These are phyloP conservation scores for Trichosporon ovoides DNA, from an alignment of 1,284 basidiomycete genomes.

Conservation along the genomic window DNA sequence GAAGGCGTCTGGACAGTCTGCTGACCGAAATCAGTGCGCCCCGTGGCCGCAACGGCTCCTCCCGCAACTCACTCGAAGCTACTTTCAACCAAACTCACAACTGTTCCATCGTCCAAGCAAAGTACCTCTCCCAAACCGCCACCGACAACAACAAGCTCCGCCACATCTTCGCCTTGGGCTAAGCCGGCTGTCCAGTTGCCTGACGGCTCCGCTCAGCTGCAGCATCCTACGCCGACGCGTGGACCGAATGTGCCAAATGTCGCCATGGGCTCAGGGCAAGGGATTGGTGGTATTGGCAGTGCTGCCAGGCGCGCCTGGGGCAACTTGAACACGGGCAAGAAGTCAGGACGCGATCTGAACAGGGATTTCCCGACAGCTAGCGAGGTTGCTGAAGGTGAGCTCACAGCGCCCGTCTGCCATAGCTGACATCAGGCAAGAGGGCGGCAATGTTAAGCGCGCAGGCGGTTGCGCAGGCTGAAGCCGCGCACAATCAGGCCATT, in stretches of 20 bases:
- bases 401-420: conserved; percentile 27
- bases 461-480: conserved; percentile 47
- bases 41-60: conserved; percentile 35
- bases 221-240: conserved; percentile 32
- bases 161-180: conserved; percentile 42
- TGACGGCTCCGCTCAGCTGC: conserved; percentile 17
- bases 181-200: conserved; percentile 30
- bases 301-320: conserved; percentile 26
- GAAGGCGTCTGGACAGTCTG: conserved; percentile 3
- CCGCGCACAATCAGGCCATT: conserved; percentile 59
- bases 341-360: conserved; percentile 23
- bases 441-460: conserved; percentile 33
- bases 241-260: conserved; percentile 19
- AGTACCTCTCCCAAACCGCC: conserved; percentile 33
- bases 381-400: conserved; percentile 81
- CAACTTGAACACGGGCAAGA: conserved; percentile 4
- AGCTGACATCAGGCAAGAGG: conserved; percentile 28
- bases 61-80: conserved; percentile 58
- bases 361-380: conserved; percentile 78
- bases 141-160: conserved; percentile 18
- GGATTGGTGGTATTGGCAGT: conserved; percentile 26
- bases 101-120: conserved; percentile 18
- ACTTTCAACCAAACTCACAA: conserved; percentile 29
- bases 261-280: conserved; percentile 32
- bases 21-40: conserved; percentile 45